phyloP scores from a whole-genome alignment of 2,329 filamentous ascomycete genomes.

The Scedosporium boydii region DNA sequence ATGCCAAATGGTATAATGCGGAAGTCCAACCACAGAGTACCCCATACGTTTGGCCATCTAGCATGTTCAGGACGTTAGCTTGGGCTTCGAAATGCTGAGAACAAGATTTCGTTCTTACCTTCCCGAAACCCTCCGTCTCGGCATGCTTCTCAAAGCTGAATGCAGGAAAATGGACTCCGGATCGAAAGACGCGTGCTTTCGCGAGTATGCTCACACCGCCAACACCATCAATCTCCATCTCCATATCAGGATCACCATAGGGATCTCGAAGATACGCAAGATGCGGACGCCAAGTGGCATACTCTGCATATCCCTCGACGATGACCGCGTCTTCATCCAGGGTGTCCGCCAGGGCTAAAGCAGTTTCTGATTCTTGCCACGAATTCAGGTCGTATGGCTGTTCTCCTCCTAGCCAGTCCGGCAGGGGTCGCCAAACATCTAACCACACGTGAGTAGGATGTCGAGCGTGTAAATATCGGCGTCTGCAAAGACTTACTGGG shows the following conservation, averaged over 20 bases:
- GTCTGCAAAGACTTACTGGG: constrained; percentile 62
- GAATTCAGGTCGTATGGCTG: constrained; percentile 98
- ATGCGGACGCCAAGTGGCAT: constrained; percentile 96
- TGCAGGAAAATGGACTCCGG: constrained; percentile 92
- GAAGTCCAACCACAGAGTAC: constrained; percentile 88
- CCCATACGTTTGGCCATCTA: constrained; percentile 97
- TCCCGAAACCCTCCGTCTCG: constrained; percentile 96
- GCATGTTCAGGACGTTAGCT: neutral
- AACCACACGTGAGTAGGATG: constrained; percentile 16
- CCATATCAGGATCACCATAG: constrained; percentile 96
- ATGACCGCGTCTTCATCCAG: constrained; percentile 97
- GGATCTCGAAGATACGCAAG: constrained; percentile 93
- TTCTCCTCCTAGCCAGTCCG: constrained; percentile 96
- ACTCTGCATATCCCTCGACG: constrained; percentile 97
- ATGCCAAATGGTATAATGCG: constrained; percentile 99
- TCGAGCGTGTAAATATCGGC: neutral
- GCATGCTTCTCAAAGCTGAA: constrained; percentile 99
- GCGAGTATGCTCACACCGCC: constrained; percentile 95
- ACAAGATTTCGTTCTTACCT: constrained; percentile 48
- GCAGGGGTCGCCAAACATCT: constrained; percentile 98
- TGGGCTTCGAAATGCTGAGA: neutral
- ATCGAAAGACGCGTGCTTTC: constrained; percentile 90
- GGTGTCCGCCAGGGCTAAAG: constrained; percentile 83
- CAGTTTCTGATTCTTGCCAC: constrained; percentile 98
- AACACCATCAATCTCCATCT: constrained; percentile 98